These are phyloP conservation scores for Trypanosoma brucei DNA, from an alignment of 208 protist species.

Conservation along the genomic window DNA sequence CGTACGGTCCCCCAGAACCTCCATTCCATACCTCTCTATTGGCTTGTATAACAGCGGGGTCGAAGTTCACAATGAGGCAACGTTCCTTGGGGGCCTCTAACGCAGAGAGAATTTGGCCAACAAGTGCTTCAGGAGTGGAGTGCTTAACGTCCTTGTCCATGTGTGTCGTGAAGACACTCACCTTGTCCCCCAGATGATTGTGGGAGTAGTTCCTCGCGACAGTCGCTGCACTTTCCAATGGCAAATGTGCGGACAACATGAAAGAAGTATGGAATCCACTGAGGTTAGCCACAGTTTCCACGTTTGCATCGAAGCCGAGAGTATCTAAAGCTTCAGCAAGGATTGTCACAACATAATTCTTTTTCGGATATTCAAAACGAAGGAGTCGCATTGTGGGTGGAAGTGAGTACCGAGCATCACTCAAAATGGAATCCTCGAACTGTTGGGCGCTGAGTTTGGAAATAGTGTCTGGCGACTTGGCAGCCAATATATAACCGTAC, in stretches of 20 bases:
- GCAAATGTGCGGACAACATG: constrained; percentile 78
- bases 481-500: constrained; percentile 84
- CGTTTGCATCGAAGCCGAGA: constrained; percentile 68
- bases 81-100: constrained; percentile 34
- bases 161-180: constrained; percentile 53
- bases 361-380: constrained; percentile 83
- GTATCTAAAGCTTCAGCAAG: constrained; percentile 79
- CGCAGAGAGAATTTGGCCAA: constrained; percentile 44
- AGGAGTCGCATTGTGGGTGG: constrained; percentile 41
- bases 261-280: constrained; percentile 87
- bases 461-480: constrained; percentile 70
- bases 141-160: constrained; percentile 48
- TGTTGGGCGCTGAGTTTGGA: constrained; percentile 46
- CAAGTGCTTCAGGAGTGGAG: constrained; percentile 37
- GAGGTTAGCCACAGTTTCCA: constrained; percentile 81
- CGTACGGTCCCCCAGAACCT: constrained; percentile 68
- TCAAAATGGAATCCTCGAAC: constrained; percentile 50
- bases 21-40: constrained; percentile 76
- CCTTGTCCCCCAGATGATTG: constrained; percentile 60
- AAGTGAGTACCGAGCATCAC: constrained; percentile 58
- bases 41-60: constrained; percentile 40
- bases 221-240: constrained; percentile 57
- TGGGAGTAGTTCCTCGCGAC: constrained; percentile 81
- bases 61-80: constrained; percentile 78
- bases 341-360: constrained; percentile 80